phyloP scores from a whole-genome alignment of 352 stramenopile genomes.

The Elongisporangium prolatum region DNA sequence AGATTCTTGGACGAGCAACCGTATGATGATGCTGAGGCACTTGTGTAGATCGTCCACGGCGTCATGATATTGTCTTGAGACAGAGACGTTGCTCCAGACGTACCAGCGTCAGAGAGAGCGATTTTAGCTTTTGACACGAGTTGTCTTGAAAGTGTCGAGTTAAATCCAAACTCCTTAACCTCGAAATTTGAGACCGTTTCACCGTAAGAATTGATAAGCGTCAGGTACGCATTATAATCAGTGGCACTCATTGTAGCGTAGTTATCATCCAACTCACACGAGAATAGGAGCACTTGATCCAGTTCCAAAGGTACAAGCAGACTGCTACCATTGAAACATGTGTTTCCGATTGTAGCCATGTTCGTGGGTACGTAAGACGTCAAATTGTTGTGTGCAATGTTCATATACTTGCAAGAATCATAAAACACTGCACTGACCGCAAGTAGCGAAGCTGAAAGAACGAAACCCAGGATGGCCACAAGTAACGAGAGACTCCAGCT shows the following conservation, averaged over 20 bases:
- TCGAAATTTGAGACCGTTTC: slow-evolving; percentile 42
- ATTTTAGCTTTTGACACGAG: slow-evolving; percentile 35
- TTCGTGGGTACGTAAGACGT: slow-evolving; percentile 64
- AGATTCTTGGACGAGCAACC: slow-evolving; percentile 23
- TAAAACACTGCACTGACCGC: slow-evolving; percentile 76
- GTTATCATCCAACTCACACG: slow-evolving; percentile 60
- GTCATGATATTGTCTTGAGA: slow-evolving; percentile 57
- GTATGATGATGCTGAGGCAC: slow-evolving; percentile 10
- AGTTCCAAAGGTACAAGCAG: slow-evolving; percentile 55
- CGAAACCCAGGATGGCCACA: slow-evolving; percentile 77
- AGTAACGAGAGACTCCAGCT: slow-evolving; percentile 71
- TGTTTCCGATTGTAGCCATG: slow-evolving; percentile 50
- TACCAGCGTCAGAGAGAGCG: slow-evolving; percentile 18
- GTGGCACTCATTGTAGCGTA: slow-evolving; percentile 37
- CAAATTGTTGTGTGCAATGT: slow-evolving; percentile 67
- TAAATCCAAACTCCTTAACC: slow-evolving; percentile 61
- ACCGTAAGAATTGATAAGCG: slow-evolving; percentile 41
- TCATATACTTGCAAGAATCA: slow-evolving; percentile 81
- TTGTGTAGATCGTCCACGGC: slow-evolving; percentile 50
- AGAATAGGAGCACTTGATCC: slow-evolving; percentile 43
- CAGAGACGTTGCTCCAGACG: slow-evolving; percentile 14
- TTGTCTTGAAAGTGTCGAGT: slow-evolving; percentile 39
- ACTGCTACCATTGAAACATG: slow-evolving; percentile 68
- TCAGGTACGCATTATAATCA: slow-evolving; percentile 32
- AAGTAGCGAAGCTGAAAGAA: slow-evolving; percentile 62